A percentile compares a stretch with the other conserved stretches of the same genome.
These are phyloP conservation scores for Phoma sp. DNA, from an alignment of 2,329 filamentous ascomycete species.

Conservation along the genomic window DNA sequence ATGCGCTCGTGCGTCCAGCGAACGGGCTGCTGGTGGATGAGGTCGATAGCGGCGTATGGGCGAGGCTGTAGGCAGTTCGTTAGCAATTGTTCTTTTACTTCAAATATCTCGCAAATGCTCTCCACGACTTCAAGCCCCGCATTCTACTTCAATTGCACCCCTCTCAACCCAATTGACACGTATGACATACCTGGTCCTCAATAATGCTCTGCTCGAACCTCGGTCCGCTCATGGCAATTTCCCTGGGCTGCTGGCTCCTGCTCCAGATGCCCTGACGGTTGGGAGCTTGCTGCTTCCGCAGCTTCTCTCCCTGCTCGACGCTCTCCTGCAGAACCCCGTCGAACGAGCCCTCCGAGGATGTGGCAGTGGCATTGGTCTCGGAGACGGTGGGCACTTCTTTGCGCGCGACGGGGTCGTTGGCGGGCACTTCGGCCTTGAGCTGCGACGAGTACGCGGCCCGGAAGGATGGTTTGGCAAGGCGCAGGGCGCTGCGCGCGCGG, in stretches of 20 bases:
- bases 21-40: conserved; percentile 96
- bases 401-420: conserved; percentile 66
- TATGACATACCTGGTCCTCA: conserved; percentile 76
- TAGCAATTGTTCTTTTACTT: not conserved
- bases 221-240: conserved; percentile 88
- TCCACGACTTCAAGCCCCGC: not conserved
- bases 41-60: conserved; percentile 87
- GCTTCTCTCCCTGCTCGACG: conserved; percentile 60
- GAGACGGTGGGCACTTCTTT: conserved; percentile 62
- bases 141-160: not conserved
- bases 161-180: not conserved
- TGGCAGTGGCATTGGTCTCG: conserved; percentile 67
- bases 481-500: conserved; percentile 38
- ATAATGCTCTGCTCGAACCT: conserved; percentile 98
- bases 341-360: conserved; percentile 56
- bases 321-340: conserved; percentile 65
- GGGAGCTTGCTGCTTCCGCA: conserved; percentile 77
- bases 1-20: conserved; percentile 84
- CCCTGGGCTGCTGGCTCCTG: conserved; percentile 80
- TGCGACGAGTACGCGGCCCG: conserved; percentile 35
- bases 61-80: conserved; percentile 69
- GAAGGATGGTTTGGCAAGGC: conserved; percentile 32
- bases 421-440: conserved; percentile 63
- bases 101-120: not conserved
- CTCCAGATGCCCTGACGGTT: conserved; percentile 87